Evolutionary conservation across 2,329 filamentous ascomycete species (phyloP), one percentile per base, ranked within the genome.

Genomic region (Trichoderma sp.): DNA sequence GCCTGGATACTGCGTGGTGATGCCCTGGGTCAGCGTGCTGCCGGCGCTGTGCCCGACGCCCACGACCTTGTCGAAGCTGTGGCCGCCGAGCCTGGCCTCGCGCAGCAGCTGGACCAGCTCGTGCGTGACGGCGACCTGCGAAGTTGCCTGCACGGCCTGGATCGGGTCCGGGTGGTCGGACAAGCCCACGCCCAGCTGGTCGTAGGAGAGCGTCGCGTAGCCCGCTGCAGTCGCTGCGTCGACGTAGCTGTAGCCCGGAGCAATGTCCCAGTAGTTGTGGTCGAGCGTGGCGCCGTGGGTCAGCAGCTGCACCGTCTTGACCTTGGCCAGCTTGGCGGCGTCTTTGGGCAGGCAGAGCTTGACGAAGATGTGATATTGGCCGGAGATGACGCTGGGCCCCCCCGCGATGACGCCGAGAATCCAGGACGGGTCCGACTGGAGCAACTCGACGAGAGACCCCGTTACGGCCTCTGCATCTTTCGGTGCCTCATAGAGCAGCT

Each of bases 201-300:
- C 60, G 33, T 63, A 63, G 47, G 60, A 63, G 31, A 63, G 60
- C 16, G 60, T 63, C 2, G 60, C 60, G 33, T 63, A 40, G 19
- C 47, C 60, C n/a, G 60, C 60, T 53, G 47, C 31, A 29, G 60
- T 31, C n/a, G 60, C 60, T 10, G 27, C 60, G 21, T 63, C 60
- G 60, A 63, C 47, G 31, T 63, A 63, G 60, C 60, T 63, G 47
- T 63, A 29, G 21, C 47, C 47, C n/a, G 47, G 60, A 21, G 47
- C 47, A 5, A 63, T 55, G 16, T 63, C 47, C 60, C 60, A 63
- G 47, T 63, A 63, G 29, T 21, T 63, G 60, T 63, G 47, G 21
- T 63, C 60, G 60, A 63, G 60, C 13, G 60, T 63, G 47, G 60
- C 60, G 35, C 60, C 60, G 47, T 63, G 60, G 24, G 60, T 55